phyloP scores from a whole-genome alignment of 2,329 filamentous ascomycete species.

The Karstenula rhodostoma region DNA sequence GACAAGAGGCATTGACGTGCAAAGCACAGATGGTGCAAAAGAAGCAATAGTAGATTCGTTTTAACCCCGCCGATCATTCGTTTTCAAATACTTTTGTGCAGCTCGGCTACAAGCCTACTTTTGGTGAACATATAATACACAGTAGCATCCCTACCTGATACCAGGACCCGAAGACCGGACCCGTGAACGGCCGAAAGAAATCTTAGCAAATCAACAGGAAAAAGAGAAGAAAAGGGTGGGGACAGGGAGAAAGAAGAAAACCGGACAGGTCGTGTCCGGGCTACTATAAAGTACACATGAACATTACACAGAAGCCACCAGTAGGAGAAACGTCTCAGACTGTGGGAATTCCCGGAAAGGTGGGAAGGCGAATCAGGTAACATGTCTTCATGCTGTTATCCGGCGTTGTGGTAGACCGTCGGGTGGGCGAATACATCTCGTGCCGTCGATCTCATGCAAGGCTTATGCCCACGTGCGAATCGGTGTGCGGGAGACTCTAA shows the following conservation, averaged over 20 bases:
- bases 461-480: conserved; percentile 10
- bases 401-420: not conserved
- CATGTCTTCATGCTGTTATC: conserved; percentile 2
- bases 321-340: conserved; percentile 8
- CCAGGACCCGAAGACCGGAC: not conserved
- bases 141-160: not conserved
- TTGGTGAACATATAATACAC: conserved; percentile 9
- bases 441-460: conserved; percentile 10
- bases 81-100: not conserved
- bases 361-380: not conserved
- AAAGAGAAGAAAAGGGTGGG: not conserved
- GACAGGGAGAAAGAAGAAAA: not conserved
- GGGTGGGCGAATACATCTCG: conserved; percentile 11
- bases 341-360: not conserved
- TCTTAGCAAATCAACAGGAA: not conserved
- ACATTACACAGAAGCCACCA: conserved; percentile 17
- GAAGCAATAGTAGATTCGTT: not conserved
- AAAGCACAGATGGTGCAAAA: not conserved
- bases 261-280: not conserved
- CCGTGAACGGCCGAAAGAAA: not conserved
- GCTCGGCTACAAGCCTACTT: not conserved
- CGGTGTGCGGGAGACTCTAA: not conserved
- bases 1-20: not conserved
- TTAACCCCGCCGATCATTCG: not conserved
- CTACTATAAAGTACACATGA: conserved; percentile 17